Conservation (phyloP, 2,329 filamentous ascomycete genomes). For the Penicillium janthinellum region DNA sequence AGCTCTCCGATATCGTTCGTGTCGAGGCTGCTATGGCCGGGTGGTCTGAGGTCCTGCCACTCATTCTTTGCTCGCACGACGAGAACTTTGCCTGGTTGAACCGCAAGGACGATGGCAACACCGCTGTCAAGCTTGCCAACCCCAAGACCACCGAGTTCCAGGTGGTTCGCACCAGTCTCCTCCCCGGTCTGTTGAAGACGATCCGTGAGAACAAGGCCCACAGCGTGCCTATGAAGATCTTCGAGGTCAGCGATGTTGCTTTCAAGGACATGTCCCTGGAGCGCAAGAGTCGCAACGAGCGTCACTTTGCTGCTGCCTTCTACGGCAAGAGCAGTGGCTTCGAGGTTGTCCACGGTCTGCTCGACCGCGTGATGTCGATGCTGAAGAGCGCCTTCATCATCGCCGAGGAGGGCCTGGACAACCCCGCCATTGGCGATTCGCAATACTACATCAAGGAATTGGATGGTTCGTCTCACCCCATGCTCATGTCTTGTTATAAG, state of each 20-base stretch:
- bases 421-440: constrained; percentile 60
- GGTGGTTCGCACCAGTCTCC: constrained; percentile 81
- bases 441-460: constrained; percentile 96
- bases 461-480: constrained; percentile 58
- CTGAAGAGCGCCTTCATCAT: constrained; percentile 79
- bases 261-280: constrained; percentile 83
- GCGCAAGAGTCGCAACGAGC: constrained; percentile 86
- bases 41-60: constrained; percentile 93
- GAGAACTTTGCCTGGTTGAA: constrained; percentile 98
- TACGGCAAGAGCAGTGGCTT: constrained; percentile 95
- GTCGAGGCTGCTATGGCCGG: constrained; percentile 89
- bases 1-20: constrained; percentile 88
- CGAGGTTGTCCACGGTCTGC: constrained; percentile 89
- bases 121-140: constrained; percentile 82
- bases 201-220: constrained; percentile 92
- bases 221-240: constrained; percentile 84
- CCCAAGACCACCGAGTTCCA: constrained; percentile 94
- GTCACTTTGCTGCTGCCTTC: constrained; percentile 94
- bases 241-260: constrained; percentile 86
- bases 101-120: constrained; percentile 80
- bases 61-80: constrained; percentile 95
- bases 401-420: constrained; percentile 68
- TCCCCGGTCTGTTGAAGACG: constrained; percentile 89
- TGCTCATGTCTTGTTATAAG: background rate
- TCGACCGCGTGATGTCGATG: constrained; percentile 93